These are phyloP conservation scores for Pilaira anomala DNA, from an alignment of 192 early-diverging fungal genomes.

Conservation along the genomic window DNA sequence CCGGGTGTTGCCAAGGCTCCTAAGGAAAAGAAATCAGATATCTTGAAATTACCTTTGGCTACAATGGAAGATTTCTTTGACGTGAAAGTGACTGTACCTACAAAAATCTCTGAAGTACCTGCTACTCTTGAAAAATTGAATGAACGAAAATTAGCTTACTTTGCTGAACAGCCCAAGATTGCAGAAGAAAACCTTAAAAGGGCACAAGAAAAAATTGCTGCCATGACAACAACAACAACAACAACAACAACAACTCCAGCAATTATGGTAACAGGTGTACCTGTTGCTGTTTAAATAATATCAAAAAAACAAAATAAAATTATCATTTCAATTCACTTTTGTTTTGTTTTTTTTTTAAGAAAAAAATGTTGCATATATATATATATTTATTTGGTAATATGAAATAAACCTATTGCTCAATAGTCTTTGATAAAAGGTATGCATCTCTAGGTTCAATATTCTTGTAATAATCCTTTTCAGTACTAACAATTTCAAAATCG, in stretches of 20 bases:
- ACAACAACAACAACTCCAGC: no score
- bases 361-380: no score
- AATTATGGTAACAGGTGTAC: no score
- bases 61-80: slow-evolving; percentile 77
- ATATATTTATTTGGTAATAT: no score
- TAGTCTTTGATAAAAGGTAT: slow-evolving; percentile 53
- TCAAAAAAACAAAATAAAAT: neutral
- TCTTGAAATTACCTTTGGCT: slow-evolving; percentile 67
- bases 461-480: slow-evolving; percentile 76
- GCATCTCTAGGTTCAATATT: slow-evolving; percentile 83
- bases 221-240: slow-evolving; percentile 30
- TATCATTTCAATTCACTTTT: no score
- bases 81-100: slow-evolving; percentile 79
- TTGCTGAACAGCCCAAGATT: slow-evolving; percentile 69
- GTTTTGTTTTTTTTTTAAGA: no score
- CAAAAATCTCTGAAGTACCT: slow-evolving; percentile 61
- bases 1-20: slow-evolving; percentile 51
- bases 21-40: slow-evolving; percentile 41
- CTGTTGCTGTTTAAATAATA: no score
- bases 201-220: slow-evolving; percentile 82
- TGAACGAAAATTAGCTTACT: slow-evolving; percentile 66
- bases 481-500: slow-evolving; percentile 61
- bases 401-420: slow-evolving; percentile 2
- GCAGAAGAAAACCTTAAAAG: slow-evolving; percentile 85
- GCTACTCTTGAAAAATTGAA: slow-evolving; percentile 69